Base-by-base conservation (phyloP, 2,329 filamentous ascomycete genomes). In the Cladosporium sp. region DNA sequence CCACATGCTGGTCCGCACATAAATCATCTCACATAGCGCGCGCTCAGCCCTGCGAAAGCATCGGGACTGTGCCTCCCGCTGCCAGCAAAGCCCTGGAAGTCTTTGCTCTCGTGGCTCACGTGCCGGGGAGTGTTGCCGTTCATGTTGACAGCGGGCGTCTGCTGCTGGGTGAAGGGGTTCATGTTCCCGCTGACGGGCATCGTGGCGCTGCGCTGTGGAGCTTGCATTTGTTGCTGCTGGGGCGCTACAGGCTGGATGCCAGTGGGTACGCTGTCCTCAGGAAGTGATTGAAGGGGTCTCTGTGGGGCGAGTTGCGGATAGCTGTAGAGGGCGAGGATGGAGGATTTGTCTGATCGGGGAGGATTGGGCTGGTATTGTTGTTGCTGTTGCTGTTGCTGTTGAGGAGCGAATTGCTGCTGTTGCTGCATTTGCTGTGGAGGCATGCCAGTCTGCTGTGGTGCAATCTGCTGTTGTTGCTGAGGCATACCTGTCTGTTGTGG, bases 241-340 rank as follows among this genome's bases (percentile, higher is more conserved):
- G 62, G 72, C 10, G n/a, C 18, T 23, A 18, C n/a, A 58, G 67
- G 74, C 65, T 69, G 57, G 66, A 61, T 67, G 74, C 64, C 69
- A 53, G 69, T 66, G 70, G 59, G 49, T 26, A 67, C 56, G 71
- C 74, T 57, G 74, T 75, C 71, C 68, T 80, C 77, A 8, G 75
- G 69, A 23, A 77, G 69, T 33, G 78, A 72, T 55, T 76, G 74
- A 18, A 76, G 67, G 21, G 78, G 69, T 31, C 79, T 74, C 33
- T 80, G 77, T 4, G 84, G 81, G 1, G 82, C 79, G 37, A 83
- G 77, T 59, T 87, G 83, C 8, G 85, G 82, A 46, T 88, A 85
- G 73, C 86, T 88, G 77, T 91, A 94, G 12, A 95, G 78, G 6
- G 91, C 89, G 76, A 94, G 82, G 66, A 95, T 94, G 5, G 89